Percentiles rank a stretch among this genome's conserved stretches.
Evolutionary conservation across 2,329 filamentous ascomycete genomes (phyloP).

Genomic region (Aspergillus sclerotialis): DNA sequence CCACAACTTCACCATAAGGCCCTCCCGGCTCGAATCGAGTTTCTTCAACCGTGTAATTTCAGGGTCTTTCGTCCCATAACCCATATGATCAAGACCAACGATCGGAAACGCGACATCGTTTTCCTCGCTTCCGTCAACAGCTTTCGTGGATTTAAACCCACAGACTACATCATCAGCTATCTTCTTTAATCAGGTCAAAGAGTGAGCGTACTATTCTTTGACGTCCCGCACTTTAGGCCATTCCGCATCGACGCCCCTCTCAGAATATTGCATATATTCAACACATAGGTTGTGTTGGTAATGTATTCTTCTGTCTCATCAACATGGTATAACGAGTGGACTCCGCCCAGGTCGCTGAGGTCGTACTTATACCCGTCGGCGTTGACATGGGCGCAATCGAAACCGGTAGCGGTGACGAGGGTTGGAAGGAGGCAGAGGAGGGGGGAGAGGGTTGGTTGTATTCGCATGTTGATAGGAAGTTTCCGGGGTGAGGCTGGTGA

Average conservation of each 20-base stretch:
- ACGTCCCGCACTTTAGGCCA: slow-evolving; percentile 23
- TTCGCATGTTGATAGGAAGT: slow-evolving; percentile 27
- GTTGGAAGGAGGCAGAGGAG: slow-evolving; percentile 20
- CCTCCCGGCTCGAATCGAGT: slow-evolving; percentile 61
- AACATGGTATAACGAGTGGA: slow-evolving; percentile 28
- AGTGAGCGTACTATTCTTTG: slow-evolving; percentile 26
- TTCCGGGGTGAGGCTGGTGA: no score
- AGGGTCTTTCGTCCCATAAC: slow-evolving; percentile 47
- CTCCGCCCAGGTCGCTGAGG: slow-evolving; percentile 30
- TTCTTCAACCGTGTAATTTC: slow-evolving; percentile 60
- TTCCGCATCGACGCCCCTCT: slow-evolving; percentile 19
- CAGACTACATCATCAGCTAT: slow-evolving; percentile 53
- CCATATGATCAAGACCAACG: slow-evolving; percentile 60
- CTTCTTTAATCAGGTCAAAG: background rate
- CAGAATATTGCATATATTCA: slow-evolving; percentile 29
- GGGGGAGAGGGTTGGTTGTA: slow-evolving; percentile 18
- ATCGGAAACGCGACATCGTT: slow-evolving; percentile 61
- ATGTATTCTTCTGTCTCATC: slow-evolving; percentile 18
- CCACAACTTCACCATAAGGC: slow-evolving; percentile 61
- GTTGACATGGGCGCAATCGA: slow-evolving; percentile 33
- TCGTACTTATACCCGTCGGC: slow-evolving; percentile 33
- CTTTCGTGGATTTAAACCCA: slow-evolving; percentile 56
- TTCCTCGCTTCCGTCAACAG: slow-evolving; percentile 41
- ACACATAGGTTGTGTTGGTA: slow-evolving; percentile 31
- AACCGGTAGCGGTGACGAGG: slow-evolving; percentile 23